Conservation (phyloP, 176 grass and related monocot species). For the Eleusine indica region DNA sequence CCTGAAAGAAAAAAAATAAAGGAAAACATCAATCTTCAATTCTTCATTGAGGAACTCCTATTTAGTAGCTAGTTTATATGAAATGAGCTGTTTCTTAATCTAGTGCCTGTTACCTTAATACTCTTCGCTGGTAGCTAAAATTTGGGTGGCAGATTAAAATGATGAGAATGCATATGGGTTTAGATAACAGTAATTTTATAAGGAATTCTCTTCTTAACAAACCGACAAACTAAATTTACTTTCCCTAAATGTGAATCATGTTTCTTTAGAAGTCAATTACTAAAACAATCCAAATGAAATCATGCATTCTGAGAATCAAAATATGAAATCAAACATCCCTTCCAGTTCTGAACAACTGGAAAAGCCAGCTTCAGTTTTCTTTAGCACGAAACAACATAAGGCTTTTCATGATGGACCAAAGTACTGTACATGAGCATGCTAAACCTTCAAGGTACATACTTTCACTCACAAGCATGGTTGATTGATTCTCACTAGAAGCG, state of each 20-base stretch:
- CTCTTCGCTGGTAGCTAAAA: neutral
- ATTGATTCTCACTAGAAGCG: neutral
- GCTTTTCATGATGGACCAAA: neutral
- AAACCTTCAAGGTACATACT: neutral
- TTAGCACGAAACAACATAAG: neutral
- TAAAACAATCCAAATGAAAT: neutral
- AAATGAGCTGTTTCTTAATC: neutral
- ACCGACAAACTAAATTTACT: neutral
- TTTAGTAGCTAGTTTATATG: neutral
- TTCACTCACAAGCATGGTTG: neutral
- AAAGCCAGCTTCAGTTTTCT: neutral
- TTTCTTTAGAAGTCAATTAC: neutral
- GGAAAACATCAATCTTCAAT: neutral
- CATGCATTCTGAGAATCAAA: neutral
- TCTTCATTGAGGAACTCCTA: neutral
- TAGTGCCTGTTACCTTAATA: neutral
- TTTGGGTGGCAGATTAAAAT: neutral
- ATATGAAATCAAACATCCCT: neutral
- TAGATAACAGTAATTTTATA: neutral
- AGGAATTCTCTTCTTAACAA: neutral
- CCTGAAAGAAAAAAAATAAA: neutral
- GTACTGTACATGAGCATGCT: neutral
- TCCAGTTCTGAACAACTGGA: neutral
- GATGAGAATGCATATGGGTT: neutral
- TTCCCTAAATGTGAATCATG: neutral